These are phyloP conservation scores for Eucalyptus pauciflora DNA, from an alignment of 345 rosid species.

Conservation along the genomic window DNA sequence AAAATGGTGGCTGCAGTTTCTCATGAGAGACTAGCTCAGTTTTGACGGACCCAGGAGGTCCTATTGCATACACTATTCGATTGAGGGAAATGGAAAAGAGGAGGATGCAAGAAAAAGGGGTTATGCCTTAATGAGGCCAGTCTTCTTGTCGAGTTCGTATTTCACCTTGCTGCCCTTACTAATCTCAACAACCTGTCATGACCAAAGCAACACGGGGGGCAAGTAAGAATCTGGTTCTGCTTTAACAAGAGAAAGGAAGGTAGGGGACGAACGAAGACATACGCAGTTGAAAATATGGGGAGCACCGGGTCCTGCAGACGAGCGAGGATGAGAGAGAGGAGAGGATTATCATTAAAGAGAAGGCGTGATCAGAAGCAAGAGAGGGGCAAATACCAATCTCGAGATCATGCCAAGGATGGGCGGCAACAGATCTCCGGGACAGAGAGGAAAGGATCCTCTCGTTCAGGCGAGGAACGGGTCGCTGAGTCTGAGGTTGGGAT, in stretches of 20 bases:
- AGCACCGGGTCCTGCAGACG: constrained; percentile 76
- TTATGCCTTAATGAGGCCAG: constrained; percentile 81
- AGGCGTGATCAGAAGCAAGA: not conserved
- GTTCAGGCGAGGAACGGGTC: constrained; percentile 53
- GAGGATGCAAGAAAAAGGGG: not conserved
- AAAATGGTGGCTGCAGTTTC: not conserved
- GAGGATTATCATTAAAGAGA: not conserved
- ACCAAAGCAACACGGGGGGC: not conserved
- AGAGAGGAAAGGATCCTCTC: constrained; percentile 94
- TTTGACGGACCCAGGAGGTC: not conserved
- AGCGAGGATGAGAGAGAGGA: not conserved
- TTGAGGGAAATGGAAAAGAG: not conserved
- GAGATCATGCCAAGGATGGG: constrained; percentile 99
- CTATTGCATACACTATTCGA: not conserved
- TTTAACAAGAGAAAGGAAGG: not conserved
- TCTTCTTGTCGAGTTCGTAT: constrained; percentile 97
- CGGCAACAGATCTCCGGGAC: constrained; percentile 89
- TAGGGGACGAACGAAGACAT: not conserved
- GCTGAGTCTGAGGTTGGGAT: not conserved
- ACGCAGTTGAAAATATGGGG: constrained; percentile 69
- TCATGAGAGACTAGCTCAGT: not conserved
- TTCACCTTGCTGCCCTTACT: constrained; percentile 97
- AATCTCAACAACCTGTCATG: constrained; percentile 82
- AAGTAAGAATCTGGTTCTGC: not conserved
- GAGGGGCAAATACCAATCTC: constrained; percentile 55